Percentiles rank a stretch among this genome's conserved stretches.
Conservation (phyloP, 139 green algal species). For the Micractinium conductrix region DNA sequence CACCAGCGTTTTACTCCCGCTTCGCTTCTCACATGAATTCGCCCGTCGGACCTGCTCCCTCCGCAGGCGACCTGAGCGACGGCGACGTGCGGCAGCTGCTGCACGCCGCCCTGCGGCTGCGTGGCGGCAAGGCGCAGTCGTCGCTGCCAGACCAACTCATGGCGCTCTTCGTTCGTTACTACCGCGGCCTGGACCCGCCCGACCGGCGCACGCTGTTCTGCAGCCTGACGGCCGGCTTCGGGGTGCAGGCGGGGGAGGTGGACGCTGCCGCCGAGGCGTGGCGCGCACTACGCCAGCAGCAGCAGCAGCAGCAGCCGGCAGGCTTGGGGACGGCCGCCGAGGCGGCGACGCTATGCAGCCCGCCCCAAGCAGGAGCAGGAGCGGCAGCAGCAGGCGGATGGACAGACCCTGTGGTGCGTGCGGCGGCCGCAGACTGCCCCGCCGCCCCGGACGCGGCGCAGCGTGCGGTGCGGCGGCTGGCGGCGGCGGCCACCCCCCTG, state of each 20-base stretch:
- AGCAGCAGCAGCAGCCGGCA: not conserved
- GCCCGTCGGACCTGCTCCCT: too few relatives aligned
- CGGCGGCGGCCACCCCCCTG: conserved; percentile 55
- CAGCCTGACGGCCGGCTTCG: conserved; percentile 46
- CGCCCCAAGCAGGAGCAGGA: not conserved
- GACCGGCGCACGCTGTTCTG: conserved; percentile 41
- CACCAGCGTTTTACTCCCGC: too few relatives aligned
- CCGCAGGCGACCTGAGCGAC: not conserved
- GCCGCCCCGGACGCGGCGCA: not conserved
- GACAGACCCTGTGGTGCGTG: too few relatives aligned
- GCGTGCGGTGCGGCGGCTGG: conserved; percentile 45
- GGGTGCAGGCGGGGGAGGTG: conserved; percentile 39
- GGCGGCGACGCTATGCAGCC: not conserved
- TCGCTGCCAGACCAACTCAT: conserved; percentile 51
- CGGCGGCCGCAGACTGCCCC: not conserved
- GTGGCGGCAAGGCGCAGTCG: conserved; percentile 32
- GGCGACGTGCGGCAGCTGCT: conserved; percentile 39
- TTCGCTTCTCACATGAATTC: too few relatives aligned
- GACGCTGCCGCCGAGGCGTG: conserved; percentile 35
- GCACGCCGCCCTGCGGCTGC: conserved; percentile 34
- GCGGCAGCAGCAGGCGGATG: not conserved
- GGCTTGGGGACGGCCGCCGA: not conserved
- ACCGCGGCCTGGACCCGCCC: not conserved
- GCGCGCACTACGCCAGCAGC: conserved; percentile 5
- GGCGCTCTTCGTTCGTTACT: conserved; percentile 38